Conservation (phyloP, 108 stramenopile genomes). For the Cylindrotheca fusiformis region DNA sequence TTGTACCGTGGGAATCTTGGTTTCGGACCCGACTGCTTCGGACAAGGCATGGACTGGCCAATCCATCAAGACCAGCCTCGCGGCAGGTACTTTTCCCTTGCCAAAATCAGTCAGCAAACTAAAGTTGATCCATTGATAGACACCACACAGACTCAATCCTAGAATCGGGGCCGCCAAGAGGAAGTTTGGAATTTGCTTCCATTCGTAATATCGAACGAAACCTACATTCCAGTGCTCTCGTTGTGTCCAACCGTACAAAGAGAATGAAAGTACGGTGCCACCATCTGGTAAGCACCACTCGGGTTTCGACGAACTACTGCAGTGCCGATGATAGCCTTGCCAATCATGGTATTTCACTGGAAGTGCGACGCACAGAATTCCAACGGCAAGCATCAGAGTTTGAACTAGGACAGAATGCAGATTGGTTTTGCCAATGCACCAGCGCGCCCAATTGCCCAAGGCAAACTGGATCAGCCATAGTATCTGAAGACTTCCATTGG, state of each 20-base stretch:
- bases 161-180: constrained; percentile 71
- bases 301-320: constrained; percentile 7
- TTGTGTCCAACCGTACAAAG: constrained; percentile 76
- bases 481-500: constrained; percentile 71
- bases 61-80: constrained; percentile 7
- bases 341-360: constrained; percentile 62
- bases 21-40: constrained; percentile 10
- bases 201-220: constrained; percentile 69
- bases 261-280: constrained; percentile 39
- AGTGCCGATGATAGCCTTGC: constrained; percentile 52
- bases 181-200: constrained; percentile 85
- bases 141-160: constrained; percentile 38
- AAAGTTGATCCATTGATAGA: constrained; percentile 48
- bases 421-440: background rate
- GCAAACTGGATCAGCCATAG: constrained; percentile 57
- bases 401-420: constrained; percentile 4
- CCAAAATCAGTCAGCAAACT: constrained; percentile 35
- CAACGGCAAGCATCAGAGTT: constrained; percentile 16
- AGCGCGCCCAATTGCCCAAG: constrained; percentile 33
- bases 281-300: constrained; percentile 28
- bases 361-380: constrained; percentile 31
- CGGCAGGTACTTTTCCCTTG: constrained; percentile 23
- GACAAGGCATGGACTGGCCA: constrained; percentile 31
- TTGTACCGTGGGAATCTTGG: too few species aligned
- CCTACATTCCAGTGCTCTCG: constrained; percentile 88